A percentile compares a stretch with the other conserved stretches of the same genome.
Conservation (phyloP, 352 stramenopile species). For the Globisporangium rhizosaccharum region DNA sequence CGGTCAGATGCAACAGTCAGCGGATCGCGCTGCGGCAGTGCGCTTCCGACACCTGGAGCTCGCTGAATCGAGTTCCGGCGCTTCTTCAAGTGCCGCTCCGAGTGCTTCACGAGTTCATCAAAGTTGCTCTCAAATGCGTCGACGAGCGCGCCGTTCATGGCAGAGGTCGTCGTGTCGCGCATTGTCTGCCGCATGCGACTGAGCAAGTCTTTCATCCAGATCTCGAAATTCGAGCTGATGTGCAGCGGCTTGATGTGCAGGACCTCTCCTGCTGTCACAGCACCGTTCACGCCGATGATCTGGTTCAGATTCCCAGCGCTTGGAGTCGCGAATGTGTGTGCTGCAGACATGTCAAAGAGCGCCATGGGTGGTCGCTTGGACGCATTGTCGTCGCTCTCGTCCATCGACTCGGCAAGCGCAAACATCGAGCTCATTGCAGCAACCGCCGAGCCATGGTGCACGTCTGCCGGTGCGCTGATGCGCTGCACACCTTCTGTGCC, state of each 20-base stretch:
- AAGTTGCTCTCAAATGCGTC: constrained; percentile 44
- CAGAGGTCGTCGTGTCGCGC: constrained; percentile 21
- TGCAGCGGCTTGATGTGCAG: constrained; percentile 35
- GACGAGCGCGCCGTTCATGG: constrained; percentile 30
- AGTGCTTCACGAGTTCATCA: constrained; percentile 23
- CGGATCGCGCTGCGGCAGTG: not conserved
- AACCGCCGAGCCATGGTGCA: not conserved
- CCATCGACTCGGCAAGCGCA: constrained; percentile 3
- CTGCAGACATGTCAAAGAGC: too few relatives aligned
- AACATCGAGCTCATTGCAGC: constrained; percentile 2
- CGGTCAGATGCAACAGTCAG: not conserved
- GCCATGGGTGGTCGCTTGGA: too few relatives aligned
- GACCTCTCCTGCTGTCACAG: constrained; percentile 18
- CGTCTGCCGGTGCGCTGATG: not conserved
- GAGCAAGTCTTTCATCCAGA: constrained; percentile 66
- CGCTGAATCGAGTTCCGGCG: constrained; percentile 6
- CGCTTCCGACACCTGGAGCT: not conserved
- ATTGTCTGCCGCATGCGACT: constrained; percentile 33
- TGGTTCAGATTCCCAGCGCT: constrained; percentile 15
- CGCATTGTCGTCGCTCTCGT: constrained; percentile 7
- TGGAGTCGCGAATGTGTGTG: not conserved
- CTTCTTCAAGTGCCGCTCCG: constrained; percentile 6
- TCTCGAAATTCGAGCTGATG: constrained; percentile 39
- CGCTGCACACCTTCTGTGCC: constrained; percentile 1
- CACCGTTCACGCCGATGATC: constrained; percentile 36